Conservation (phyloP, 73 alveolate species). For the Durusdinium trenchii region DNA sequence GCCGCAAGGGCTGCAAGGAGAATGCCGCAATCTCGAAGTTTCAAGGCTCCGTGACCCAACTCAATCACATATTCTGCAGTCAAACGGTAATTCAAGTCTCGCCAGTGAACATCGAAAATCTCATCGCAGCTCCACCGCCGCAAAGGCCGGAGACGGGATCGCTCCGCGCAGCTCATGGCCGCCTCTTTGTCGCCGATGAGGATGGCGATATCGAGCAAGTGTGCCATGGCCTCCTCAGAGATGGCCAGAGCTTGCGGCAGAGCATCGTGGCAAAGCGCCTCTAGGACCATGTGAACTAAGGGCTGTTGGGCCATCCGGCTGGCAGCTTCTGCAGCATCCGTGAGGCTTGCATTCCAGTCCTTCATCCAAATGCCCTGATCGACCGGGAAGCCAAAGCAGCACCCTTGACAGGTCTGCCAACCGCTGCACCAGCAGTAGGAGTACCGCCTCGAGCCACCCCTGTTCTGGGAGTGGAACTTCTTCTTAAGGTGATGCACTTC, state of each 20-base stretch:
- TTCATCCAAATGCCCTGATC: background rate
- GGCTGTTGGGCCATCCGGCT: background rate
- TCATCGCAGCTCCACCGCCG: constrained; percentile 38
- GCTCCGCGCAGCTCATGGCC: background rate
- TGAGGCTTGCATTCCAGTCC: constrained; percentile 1
- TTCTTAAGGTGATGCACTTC: background rate
- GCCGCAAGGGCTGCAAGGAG: background rate
- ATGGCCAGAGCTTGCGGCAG: constrained; percentile 1
- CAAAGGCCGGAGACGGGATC: constrained; percentile 1
- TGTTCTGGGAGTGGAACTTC: too few species aligned
- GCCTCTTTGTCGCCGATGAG: constrained; percentile 16
- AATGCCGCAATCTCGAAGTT: background rate
- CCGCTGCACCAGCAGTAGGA: background rate
- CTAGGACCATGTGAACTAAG: background rate
- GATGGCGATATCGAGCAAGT: constrained; percentile 29
- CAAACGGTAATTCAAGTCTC: background rate
- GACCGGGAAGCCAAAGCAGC: constrained; percentile 21
- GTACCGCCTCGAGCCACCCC: too few species aligned
- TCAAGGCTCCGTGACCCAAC: background rate
- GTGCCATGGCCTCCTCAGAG: background rate
- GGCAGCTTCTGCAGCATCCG: background rate
- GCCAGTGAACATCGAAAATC: background rate
- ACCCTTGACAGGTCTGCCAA: background rate
- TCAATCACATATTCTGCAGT: background rate
- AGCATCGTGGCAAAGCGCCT: background rate